phyloP scores from a whole-genome alignment of 2,329 filamentous ascomycete genomes.

The Dothideomycetes sp. region DNA sequence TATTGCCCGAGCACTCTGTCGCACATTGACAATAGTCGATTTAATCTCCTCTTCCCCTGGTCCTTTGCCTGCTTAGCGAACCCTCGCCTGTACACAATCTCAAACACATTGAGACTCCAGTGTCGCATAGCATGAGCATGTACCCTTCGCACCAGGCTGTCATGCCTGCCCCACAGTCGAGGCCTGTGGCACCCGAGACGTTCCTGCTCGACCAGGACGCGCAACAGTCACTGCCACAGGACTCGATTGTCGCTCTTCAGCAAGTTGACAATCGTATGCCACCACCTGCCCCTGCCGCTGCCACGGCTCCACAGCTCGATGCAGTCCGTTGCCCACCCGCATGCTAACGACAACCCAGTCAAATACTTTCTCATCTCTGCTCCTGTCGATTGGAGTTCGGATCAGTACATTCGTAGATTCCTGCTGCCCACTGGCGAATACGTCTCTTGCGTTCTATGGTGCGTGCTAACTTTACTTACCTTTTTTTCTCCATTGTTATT shows the following conservation, averaged over 20 bases:
- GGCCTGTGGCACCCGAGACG: conserved; percentile 74
- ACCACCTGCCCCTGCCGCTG: not conserved
- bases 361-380: conserved; percentile 99
- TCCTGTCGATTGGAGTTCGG: conserved; percentile 91
- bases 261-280: conserved; percentile 91
- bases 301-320: not conserved
- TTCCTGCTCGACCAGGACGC: conserved; percentile 97
- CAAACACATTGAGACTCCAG: conserved; percentile 1
- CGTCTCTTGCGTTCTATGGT: conserved; percentile 94
- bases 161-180: conserved; percentile 67
- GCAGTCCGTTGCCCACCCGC: not conserved
- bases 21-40: too few relatives aligned
- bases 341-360: conserved; percentile 46
- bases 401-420: conserved; percentile 94
- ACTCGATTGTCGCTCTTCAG: conserved; percentile 92
- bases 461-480: conserved; percentile 7
- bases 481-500: not conserved
- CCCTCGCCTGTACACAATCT: too few relatives aligned
- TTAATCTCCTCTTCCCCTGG: too few relatives aligned
- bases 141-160: conserved; percentile 52
- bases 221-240: conserved; percentile 88
- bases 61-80: too few relatives aligned
- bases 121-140: conserved; percentile 27
- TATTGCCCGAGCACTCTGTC: not conserved
- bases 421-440: conserved; percentile 96